Evolutionary conservation across 345 rosid species (phyloP).

Genomic region (Eucalyptus coolabah): DNA sequence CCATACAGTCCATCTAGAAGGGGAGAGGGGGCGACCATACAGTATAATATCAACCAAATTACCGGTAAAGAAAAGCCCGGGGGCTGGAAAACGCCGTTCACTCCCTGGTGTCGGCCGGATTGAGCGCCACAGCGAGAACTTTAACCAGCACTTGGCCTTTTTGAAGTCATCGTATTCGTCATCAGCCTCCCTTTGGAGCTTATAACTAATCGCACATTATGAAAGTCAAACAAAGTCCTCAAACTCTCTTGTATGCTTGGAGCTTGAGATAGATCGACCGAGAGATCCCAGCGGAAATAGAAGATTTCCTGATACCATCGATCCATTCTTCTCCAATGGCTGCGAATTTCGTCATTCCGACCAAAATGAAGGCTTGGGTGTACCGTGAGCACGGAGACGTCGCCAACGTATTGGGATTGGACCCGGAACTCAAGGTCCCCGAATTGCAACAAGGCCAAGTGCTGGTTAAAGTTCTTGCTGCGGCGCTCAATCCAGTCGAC

Average conservation of each 20-base stretch:
- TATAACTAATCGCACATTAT: no score
- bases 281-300: no score
- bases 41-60: background rate
- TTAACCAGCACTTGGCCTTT: no score
- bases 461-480: conserved; percentile 65
- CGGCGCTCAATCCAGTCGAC: conserved; percentile 81
- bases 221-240: no score
- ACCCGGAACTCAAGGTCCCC: conserved; percentile 20
- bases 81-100: conserved; percentile 64
- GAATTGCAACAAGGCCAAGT: conserved; percentile 58
- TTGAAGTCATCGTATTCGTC: no score
- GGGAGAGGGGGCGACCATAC: no score
- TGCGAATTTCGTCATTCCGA: conserved; percentile 1
- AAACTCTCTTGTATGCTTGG: no score
- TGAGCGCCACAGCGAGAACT: no score
- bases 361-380: conserved; percentile 70
- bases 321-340: background rate
- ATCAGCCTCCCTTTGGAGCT: no score
- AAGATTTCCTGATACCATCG: no score
- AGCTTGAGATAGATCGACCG: no score
- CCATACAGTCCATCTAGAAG: no score
- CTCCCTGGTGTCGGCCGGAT: conserved; percentile 61
- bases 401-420: conserved; percentile 51
- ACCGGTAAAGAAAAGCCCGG: conserved; percentile 66
- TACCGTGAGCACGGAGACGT: conserved; percentile 58